Base-by-base conservation (phyloP, 495 filamentous ascomycete genomes). In the Amphirosellinia nigrospora region DNA sequence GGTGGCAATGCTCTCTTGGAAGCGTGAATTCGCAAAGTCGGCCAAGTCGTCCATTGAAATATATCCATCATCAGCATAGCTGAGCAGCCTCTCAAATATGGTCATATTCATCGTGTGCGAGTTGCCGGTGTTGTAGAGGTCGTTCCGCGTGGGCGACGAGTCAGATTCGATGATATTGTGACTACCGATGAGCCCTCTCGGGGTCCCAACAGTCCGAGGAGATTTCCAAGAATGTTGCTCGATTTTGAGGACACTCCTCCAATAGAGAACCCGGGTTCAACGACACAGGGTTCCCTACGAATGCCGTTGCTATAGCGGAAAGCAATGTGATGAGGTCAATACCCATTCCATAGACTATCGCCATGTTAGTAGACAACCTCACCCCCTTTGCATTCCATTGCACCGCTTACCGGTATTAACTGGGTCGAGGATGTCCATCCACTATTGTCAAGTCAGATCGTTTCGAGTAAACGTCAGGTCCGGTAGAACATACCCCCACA, bases 91-190 rank as follows among this genome's bases (percentile, higher is more conserved):
- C 66, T 60, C 36, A 62, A 84, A 85, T 45, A 86, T 81, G 50
- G 73, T 72, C 73, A 86, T 75, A 63, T 84, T 80, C 53, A 86
- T 68, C 10, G 73, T 77, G 66, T 77, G 74, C 66, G 75, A 80
- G 68, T 83, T 82, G 32, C 82, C 83, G 16, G 80, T 82, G 34
- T 82, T 71, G 64, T 86, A 88, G 19, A 85, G 79, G 61, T 89
- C 86, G 16, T 82, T 82, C 15, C 84, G 82, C 0, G 85, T 86
- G 10, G 87, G 81, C 43, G 86, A 89, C 15, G 79, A 83, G 73
- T 91, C 87, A 6, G 79, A 71, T 75, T 90, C 88, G 71, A 85
- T 85, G 39, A 86, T 85, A 73, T 85, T 87, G 72, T 89, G 88
- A 4, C 82, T 86, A 59, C 84, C 84, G 52, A 79, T 80, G 7